A percentile compares a stretch with the other conserved stretches of the same genome.
phyloP scores from a whole-genome alignment of 768 basidiomycete species.

The Tulasnella sp. region DNA sequence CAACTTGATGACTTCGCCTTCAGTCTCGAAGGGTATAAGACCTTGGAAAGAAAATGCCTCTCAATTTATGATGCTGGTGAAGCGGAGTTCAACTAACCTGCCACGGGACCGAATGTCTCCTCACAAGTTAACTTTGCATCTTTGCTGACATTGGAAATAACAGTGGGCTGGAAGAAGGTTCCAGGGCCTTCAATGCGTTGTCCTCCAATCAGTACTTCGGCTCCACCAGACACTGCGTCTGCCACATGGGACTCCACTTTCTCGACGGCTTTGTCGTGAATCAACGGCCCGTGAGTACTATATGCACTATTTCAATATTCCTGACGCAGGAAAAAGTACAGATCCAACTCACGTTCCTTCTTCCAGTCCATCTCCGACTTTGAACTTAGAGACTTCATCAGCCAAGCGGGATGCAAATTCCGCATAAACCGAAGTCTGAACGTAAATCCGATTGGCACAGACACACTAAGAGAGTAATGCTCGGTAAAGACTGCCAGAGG shows the following conservation, averaged over 20 bases:
- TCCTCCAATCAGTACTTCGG: conserved; percentile 83
- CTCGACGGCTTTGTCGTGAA: conserved; percentile 70
- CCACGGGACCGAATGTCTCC: conserved; percentile 93
- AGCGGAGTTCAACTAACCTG: no score
- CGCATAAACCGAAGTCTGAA: conserved; percentile 82
- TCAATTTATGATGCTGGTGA: no score
- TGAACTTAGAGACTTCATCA: conserved; percentile 68
- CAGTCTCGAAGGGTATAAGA: conserved; percentile 79
- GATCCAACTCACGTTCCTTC: conserved; percentile 46
- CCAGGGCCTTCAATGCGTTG: conserved; percentile 44
- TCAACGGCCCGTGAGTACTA: conserved; percentile 90
- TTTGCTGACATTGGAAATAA: conserved; percentile 69
- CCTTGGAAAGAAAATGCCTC: no score
- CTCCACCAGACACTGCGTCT: conserved; percentile 76
- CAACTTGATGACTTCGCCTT: conserved; percentile 77
- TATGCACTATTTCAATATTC: neutral
- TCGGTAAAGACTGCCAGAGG: conserved; percentile 1
- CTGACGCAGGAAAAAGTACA: neutral
- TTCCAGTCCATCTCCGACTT: conserved; percentile 79
- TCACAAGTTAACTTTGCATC: conserved; percentile 56
- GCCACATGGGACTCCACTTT: conserved; percentile 81
- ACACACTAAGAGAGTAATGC: conserved; percentile 33
- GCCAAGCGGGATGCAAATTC: conserved; percentile 82
- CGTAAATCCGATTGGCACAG: conserved; percentile 84
- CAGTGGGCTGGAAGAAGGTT: conserved; percentile 75